Evolutionary conservation across 192 early-diverging fungal genomes (phyloP).

Genomic region (Paraglomus occultum): DNA sequence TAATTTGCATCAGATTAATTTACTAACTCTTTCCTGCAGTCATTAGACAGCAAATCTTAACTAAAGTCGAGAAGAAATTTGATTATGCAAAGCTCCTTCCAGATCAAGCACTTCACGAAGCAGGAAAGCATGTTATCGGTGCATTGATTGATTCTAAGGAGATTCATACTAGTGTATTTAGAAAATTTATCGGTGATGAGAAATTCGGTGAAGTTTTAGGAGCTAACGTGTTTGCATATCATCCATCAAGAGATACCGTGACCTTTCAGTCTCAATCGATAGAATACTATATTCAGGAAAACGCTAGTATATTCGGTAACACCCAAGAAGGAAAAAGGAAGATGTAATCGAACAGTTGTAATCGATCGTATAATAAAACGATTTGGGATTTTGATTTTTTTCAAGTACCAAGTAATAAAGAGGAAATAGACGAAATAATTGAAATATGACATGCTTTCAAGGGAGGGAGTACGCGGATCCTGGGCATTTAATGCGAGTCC

Average conservation of each 20-base stretch:
- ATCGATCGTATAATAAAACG: too few species aligned
- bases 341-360: too few species aligned
- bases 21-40: slow-evolving; percentile 2
- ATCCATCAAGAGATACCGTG: not conserved
- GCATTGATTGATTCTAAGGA: not conserved
- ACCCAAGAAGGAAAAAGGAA: too few species aligned
- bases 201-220: not conserved
- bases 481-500: too few species aligned
- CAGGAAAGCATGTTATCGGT: not conserved
- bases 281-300: not conserved
- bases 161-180: not conserved
- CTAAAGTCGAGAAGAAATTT: not conserved
- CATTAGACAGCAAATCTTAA: not conserved
- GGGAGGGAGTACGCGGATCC: too few species aligned
- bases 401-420: too few species aligned
- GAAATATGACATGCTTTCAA: too few species aligned
- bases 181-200: not conserved
- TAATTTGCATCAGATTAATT: slow-evolving; percentile 5
- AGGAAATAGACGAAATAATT: too few species aligned
- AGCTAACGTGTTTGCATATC: not conserved
- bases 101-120: not conserved
- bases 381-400: too few species aligned
- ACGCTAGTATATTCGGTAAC: not conserved
- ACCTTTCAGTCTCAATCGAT: not conserved
- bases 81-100: not conserved